These are phyloP conservation scores for Daldinia bambusicola DNA, from an alignment of 495 filamentous ascomycete genomes.

Conservation along the genomic window DNA sequence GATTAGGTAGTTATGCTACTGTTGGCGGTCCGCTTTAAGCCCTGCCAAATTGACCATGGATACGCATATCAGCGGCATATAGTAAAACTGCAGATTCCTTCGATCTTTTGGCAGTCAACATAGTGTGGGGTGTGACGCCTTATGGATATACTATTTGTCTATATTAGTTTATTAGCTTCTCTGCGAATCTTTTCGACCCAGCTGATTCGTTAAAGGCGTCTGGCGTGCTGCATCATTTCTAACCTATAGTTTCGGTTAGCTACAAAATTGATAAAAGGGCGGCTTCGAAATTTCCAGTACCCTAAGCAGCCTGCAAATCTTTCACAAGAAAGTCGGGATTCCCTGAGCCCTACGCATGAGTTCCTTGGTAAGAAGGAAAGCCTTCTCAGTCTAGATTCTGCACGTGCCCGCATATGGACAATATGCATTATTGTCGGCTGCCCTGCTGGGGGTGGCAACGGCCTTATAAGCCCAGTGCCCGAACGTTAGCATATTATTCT, in stretches of 20 bases:
- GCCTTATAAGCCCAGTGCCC: slow-evolving; percentile 3
- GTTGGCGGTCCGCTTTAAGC: no score
- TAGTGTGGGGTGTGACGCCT: slow-evolving; percentile 3
- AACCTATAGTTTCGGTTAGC: not conserved
- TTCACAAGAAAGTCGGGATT: not conserved
- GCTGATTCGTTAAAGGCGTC: not conserved
- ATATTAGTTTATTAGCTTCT: not conserved
- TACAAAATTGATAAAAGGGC: not conserved
- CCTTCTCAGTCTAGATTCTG: slow-evolving; percentile 12
- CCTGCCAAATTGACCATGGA: no score
- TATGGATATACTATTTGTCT: slow-evolving; percentile 6
- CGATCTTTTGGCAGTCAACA: not conserved
- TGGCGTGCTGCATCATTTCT: not conserved
- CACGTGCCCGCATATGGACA: not conserved
- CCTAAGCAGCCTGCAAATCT: not conserved
- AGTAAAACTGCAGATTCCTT: not conserved
- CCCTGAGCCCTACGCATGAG: not conserved
- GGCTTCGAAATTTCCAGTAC: not conserved
- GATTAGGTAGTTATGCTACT: no score
- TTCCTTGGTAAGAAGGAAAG: not conserved
- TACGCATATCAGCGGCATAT: slow-evolving; percentile 6
- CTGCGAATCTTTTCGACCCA: not conserved
- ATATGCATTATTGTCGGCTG: not conserved
- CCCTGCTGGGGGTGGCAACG: not conserved
- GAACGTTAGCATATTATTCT: slow-evolving; percentile 1